Evolutionary conservation across 306 rosid species (phyloP), one percentile per base, ranked within the genome.

Genomic region (Arachis hypogaea): DNA sequence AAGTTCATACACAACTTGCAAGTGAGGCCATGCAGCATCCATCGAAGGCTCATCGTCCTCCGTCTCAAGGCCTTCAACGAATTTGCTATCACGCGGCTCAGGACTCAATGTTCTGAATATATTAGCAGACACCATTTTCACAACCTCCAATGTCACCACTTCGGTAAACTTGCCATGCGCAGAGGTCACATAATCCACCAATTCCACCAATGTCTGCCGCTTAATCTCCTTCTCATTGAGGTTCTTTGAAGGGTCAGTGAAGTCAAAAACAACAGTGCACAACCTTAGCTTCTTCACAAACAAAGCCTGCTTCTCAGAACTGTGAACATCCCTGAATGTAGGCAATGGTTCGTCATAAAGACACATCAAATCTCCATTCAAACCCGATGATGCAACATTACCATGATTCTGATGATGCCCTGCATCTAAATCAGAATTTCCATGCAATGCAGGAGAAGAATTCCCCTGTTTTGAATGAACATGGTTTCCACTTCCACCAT

Each of bases 1-100:
- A 71, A 88, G 80, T 67, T 88, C 92, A 12, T 88, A 85, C 49
- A 88, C 88, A 22, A 89, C 66, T 72, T 89, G 94, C 82, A 89
- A 83, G 78, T 89, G 94, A 51, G 89, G 85, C 94, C 94, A 89
- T 2, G 85, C 83, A 40, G 86, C 89, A 77, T 89, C 94, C 89
- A 85, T 82, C 1, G 81, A 80, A 77, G 88, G 88, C 77, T 86
- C 94, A 29, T 89, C 94, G 44, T 89, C 94, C 54, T 89, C 94
- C 76, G 82, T 52, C 62, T 86, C 94, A 79, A 89, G 82, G 58
- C 86, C 91, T 43, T 84, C 88, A 16, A 81, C 71, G 14, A 84
- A 7, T 72, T 89, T 84, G 78, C 38, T 81, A 74, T 89, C 91
- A 0, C 86, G 83, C 7, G 85, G 84, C 69, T 86, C 91, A 14